These are phyloP conservation scores for Neofusicoccum umdonicola DNA, from an alignment of 2,329 filamentous ascomycete species.

Conservation along the genomic window DNA sequence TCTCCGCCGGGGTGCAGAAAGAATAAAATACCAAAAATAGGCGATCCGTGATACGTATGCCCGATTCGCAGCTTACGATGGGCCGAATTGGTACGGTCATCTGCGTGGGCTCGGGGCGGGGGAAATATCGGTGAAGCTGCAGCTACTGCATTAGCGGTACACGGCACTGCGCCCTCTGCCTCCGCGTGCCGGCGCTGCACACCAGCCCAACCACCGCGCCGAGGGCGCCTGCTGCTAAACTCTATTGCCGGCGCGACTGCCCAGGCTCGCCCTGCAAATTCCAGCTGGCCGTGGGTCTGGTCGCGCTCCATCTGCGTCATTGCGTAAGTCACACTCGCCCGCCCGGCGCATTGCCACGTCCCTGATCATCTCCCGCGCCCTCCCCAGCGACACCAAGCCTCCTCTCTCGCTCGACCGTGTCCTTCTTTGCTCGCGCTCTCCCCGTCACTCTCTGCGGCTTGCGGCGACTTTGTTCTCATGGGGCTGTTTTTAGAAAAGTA, in stretches of 20 bases:
- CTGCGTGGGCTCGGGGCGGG: background rate
- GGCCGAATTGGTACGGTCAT: background rate
- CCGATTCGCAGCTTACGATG: background rate
- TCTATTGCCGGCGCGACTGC: background rate
- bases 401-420: background rate
- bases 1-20: background rate
- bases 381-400: background rate
- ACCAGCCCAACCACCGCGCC: background rate
- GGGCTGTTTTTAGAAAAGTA: background rate
- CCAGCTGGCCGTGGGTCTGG: background rate
- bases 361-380: background rate
- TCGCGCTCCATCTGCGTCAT: constrained; percentile 2
- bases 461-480: background rate
- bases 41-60: background rate
- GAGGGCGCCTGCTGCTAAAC: background rate
- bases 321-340: constrained; percentile 1
- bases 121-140: constrained; percentile 8
- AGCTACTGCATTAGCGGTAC: constrained; percentile 3
- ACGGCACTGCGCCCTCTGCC: background rate
- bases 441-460: background rate
- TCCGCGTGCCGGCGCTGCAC: constrained; percentile 1
- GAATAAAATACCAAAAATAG: background rate
- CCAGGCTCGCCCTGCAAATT: background rate
- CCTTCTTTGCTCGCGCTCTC: background rate
- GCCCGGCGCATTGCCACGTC: constrained; percentile 1